phyloP scores from a whole-genome alignment of 257 asterid genomes.

The Ilex asprella region DNA sequence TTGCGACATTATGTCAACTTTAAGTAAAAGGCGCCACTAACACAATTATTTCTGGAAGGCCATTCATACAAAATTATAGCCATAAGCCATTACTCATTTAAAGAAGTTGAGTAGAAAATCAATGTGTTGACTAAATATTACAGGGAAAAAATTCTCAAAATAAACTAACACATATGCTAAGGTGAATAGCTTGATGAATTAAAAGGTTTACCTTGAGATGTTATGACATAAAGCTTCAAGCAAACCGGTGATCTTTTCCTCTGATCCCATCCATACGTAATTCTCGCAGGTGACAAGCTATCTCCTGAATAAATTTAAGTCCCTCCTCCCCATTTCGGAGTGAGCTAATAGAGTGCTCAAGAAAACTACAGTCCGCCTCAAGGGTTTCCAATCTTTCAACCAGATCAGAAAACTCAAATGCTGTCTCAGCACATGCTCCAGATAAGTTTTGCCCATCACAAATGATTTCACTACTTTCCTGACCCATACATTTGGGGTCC shows the following conservation, averaged over 20 bases:
- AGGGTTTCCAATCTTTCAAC: slow-evolving; percentile 34
- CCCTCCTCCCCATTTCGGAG: slow-evolving; percentile 45
- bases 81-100: too few species aligned
- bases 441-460: slow-evolving; percentile 5
- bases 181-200: neutral
- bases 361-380: slow-evolving; percentile 40
- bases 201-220: slow-evolving; percentile 22
- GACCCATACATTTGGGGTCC: slow-evolving; percentile 8
- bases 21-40: too few species aligned
- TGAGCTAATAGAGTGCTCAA: slow-evolving; percentile 39
- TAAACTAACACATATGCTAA: too few species aligned
- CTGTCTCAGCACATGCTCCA: slow-evolving; percentile 10
- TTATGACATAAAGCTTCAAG: slow-evolving; percentile 7
- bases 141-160: too few species aligned
- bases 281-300: slow-evolving; percentile 39
- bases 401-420: slow-evolving; percentile 35
- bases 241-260: slow-evolving; percentile 14
- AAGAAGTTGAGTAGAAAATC: too few species aligned
- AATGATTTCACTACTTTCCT: slow-evolving; percentile 14
- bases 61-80: too few species aligned
- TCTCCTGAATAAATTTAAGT: slow-evolving; percentile 30
- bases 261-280: slow-evolving; percentile 23
- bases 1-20: too few species aligned
- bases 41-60: too few species aligned
- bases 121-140: too few species aligned